These are phyloP conservation scores for Dendrobium nobile DNA, from an alignment of 106 monocot genomes.

Conservation along the genomic window DNA sequence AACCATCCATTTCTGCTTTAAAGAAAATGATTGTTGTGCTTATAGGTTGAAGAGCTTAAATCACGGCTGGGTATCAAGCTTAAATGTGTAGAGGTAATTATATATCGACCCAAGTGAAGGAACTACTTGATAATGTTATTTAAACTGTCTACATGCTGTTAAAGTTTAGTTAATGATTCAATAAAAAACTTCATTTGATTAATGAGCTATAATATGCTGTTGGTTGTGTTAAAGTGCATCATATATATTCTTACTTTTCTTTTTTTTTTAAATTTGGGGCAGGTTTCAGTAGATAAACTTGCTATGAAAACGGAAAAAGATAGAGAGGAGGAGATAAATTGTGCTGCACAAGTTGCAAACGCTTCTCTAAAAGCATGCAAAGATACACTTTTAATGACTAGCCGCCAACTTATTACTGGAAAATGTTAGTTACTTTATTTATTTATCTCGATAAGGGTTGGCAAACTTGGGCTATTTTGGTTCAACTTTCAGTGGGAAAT, in stretches of 20 bases:
- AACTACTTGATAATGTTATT: background rate
- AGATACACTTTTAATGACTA: constrained; percentile 88
- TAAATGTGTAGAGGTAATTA: constrained; percentile 72
- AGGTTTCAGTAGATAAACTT: constrained; percentile 85
- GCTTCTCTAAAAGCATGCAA: constrained; percentile 59
- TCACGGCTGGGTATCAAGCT: constrained; percentile 44
- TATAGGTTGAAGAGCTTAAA: constrained; percentile 71
- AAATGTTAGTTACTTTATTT: constrained; percentile 43
- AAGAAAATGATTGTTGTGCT: background rate
- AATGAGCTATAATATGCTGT: background rate
- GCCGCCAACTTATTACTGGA: constrained; percentile 79
- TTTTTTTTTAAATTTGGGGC: constrained; percentile 5
- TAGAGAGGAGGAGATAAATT: constrained; percentile 70
- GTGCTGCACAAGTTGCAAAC: constrained; percentile 62
- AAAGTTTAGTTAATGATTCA: background rate
- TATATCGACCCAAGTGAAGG: background rate
- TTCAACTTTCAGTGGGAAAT: background rate
- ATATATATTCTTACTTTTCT: background rate
- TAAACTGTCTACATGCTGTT: background rate
- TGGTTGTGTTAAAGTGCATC: background rate
- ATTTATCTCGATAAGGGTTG: background rate
- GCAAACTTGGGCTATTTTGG: background rate
- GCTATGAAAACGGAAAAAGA: constrained; percentile 66
- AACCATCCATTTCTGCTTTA: background rate
- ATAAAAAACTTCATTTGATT: background rate